A percentile compares a stretch with the other conserved stretches of the same genome.
These are phyloP conservation scores for Pistacia atlantica DNA, from an alignment of 345 rosid species.

Conservation along the genomic window DNA sequence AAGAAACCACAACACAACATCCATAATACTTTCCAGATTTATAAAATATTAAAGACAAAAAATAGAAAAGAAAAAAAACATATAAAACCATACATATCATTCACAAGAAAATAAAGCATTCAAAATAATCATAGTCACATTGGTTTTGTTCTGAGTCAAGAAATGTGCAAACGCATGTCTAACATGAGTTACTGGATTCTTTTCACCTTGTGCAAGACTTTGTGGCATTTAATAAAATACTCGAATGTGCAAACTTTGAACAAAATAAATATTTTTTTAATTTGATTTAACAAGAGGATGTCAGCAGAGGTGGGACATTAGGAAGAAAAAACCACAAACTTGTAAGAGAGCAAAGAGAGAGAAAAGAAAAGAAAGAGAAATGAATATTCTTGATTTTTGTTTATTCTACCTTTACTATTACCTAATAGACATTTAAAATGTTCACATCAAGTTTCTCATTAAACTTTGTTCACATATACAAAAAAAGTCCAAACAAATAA, in stretches of 20 bases:
- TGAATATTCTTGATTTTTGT: too few species aligned
- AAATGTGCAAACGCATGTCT: neutral
- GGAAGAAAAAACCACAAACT: neutral
- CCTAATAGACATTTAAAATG: too few species aligned
- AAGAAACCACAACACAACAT: slow-evolving; percentile 17
- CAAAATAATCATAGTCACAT: neutral
- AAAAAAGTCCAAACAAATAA: too few species aligned
- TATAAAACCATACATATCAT: neutral
- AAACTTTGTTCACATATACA: too few species aligned
- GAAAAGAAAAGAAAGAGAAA: neutral
- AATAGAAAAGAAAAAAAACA: neutral
- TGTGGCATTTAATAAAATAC: neutral
- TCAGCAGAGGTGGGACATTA: neutral
- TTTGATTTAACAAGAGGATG: neutral
- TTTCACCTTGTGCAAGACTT: neutral
- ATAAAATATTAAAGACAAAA: neutral
- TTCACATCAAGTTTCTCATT: too few species aligned
- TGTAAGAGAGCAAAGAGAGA: neutral
- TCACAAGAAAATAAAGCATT: neutral
- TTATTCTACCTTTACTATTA: too few species aligned
- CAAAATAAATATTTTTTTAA: neutral
- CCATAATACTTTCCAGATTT: neutral
- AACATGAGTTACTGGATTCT: neutral
- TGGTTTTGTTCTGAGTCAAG: neutral
- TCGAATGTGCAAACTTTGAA: neutral